A percentile compares a stretch with the other conserved stretches of the same genome.
phyloP scores from a whole-genome alignment of 164 flowering plant genomes.

The Vitis cinerea region DNA sequence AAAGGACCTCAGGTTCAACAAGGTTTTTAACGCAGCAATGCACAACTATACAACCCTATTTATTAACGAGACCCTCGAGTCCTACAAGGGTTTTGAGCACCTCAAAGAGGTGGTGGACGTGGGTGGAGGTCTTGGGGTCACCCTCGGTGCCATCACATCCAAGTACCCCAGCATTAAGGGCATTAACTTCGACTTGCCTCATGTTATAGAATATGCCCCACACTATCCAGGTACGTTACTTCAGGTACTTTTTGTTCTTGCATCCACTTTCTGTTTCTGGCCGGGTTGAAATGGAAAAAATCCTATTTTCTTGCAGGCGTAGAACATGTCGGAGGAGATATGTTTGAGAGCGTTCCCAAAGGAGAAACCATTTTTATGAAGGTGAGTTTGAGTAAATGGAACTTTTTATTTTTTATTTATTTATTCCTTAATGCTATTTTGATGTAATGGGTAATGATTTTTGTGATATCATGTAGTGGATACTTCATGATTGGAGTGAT shows the following conservation, averaged over 20 bases:
- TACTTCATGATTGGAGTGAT: constrained; percentile 46
- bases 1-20: constrained; percentile 25
- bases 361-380: constrained; percentile 48
- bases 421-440: no score
- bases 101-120: constrained; percentile 34
- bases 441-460: no score
- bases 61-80: constrained; percentile 19
- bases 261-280: no score
- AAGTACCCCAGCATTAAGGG: constrained; percentile 34
- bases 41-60: constrained; percentile 11
- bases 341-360: constrained; percentile 38
- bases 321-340: constrained; percentile 43
- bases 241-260: no score
- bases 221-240: constrained; percentile 30
- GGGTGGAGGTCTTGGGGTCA: constrained; percentile 44
- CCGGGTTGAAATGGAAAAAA: no score
- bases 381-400: constrained; percentile 15
- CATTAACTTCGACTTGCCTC: constrained; percentile 47
- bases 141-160: constrained; percentile 23
- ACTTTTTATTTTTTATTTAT: no score
- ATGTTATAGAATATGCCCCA: constrained; percentile 32
- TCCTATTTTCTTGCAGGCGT: constrained; percentile 24
- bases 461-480: constrained; percentile 20
- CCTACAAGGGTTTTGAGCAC: constrained; percentile 35
- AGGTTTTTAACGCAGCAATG: constrained; percentile 32